Conservation (phyloP, 768 basidiomycete species). For the Pulveroboletus sp. region DNA sequence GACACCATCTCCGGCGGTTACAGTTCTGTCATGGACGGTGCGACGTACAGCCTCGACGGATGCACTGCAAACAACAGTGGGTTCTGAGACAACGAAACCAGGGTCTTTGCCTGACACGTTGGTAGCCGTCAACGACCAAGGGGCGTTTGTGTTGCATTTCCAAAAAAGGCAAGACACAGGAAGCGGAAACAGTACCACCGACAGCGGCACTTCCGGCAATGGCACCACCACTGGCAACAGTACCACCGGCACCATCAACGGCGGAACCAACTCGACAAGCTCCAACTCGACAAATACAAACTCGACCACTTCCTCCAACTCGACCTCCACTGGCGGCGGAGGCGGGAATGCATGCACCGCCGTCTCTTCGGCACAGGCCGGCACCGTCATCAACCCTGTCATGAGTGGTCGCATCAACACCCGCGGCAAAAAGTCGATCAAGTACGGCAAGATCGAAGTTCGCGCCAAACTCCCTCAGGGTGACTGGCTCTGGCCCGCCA, state of each 20-base stretch:
- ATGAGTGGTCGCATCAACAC: conserved; percentile 54
- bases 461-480: conserved; percentile 59
- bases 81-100: neutral
- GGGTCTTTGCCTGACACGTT: neutral
- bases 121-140: conserved; percentile 16
- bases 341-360: conserved; percentile 39
- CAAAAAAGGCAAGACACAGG: conserved; percentile 28
- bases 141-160: conserved; percentile 19
- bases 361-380: conserved; percentile 32
- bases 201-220: neutral
- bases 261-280: conserved; percentile 21
- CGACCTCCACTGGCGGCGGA: conserved; percentile 14
- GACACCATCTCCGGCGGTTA: conserved; percentile 40
- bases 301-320: conserved; percentile 17
- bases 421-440: conserved; percentile 42
- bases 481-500: conserved; percentile 36
- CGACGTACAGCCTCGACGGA: conserved; percentile 34
- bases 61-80: conserved; percentile 28
- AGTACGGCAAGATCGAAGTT: conserved; percentile 57
- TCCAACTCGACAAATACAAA: conserved; percentile 28
- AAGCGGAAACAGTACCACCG: conserved; percentile 1
- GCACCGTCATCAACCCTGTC: conserved; percentile 48
- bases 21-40: conserved; percentile 38
- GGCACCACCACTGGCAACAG: neutral
- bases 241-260: neutral